Evolutionary conservation across 164 flowering plant species (phyloP), one percentile per base, ranked within the genome.

Genomic region (Chimonanthus praecox): DNA sequence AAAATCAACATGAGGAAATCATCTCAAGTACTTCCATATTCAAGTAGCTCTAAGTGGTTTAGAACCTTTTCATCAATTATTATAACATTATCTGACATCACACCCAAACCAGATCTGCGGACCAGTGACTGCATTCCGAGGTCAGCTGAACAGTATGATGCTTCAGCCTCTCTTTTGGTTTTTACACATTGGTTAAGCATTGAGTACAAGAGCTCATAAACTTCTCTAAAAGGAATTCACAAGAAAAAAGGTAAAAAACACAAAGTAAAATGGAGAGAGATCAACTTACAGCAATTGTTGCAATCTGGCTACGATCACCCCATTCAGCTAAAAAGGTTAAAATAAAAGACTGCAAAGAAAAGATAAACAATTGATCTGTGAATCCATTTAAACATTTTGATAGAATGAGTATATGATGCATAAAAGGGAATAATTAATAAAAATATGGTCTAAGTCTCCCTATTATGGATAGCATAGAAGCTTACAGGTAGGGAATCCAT

Each of bases 231-330:
- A 33, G 0, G 33, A 33, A 0, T 33, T 33, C 33, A 33, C 47
- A 43, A 47, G 8, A 48, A 10, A 76, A 50, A 58, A 65, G 47
- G 21, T 7, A 45, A 43, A n/a, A 70, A 6, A 6, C 18, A 61
- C 18, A 47, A 63, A 69, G 18, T 51, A 15, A 3, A 43, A 18
- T 4, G 51, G 58, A 60, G 69, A 54, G 49, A 49, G 70, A 70
- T 48, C 33, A 78, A 21, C 97, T 94, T 86, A 96, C 99, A 66
- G 99, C 99, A 80, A 96, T 96, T 75, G 99, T 96, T 70, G 99
- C 99, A 64, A 96, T 96, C 86, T 96, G 99, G 82, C 99, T 96
- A 70, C 99, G 97, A 75, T 96, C 99, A 7, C 99, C 99, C 99
- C 99, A 96, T 82, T 96, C 99, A 0, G 99, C 99, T 20, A 96